A percentile compares a stretch with the other conserved stretches of the same genome.
These are phyloP conservation scores for Saccharomycopsis fibuligera DNA, from an alignment of 805 yeast genomes.

Conservation along the genomic window DNA sequence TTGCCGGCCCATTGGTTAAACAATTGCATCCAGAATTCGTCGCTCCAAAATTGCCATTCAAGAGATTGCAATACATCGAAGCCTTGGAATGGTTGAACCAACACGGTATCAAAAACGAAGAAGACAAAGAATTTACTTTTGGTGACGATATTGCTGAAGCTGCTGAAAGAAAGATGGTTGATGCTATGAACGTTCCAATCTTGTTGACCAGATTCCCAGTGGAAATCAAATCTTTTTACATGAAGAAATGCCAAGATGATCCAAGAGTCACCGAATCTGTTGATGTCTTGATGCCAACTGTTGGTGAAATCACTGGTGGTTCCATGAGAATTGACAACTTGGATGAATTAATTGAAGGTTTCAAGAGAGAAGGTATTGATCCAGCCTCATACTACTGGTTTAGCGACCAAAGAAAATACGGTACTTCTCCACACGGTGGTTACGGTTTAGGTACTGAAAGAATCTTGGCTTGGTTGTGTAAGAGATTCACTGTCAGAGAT, in stretches of 20 bases:
- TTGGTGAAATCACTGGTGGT: constrained; percentile 98
- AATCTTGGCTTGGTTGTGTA: constrained; percentile 95
- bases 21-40: constrained; percentile 89
- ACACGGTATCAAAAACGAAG: constrained; percentile 90
- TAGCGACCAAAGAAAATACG: constrained; percentile 91
- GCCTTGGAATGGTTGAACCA: constrained; percentile 97
- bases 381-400: constrained; percentile 91
- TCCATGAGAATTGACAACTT: constrained; percentile 90
- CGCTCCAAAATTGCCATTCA: constrained; percentile 81
- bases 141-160: constrained; percentile 99
- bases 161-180: constrained; percentile 98
- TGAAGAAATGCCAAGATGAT: constrained; percentile 88
- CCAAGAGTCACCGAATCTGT: constrained; percentile 96
- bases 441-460: constrained; percentile 98
- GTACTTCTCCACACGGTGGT: constrained; percentile 98
- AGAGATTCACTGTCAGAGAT: constrained; percentile 97
- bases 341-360: constrained; percentile 82
- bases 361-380: constrained; percentile 87
- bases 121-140: constrained; percentile 84
- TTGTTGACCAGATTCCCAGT: constrained; percentile 92
- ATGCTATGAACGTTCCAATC: constrained; percentile 87
- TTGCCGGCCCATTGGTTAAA: constrained; percentile 83
- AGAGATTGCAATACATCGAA: constrained; percentile 83
- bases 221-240: constrained; percentile 95
- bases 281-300: constrained; percentile 97